phyloP scores from a whole-genome alignment of 495 filamentous ascomycete species.

The Antarctomyces pellizariae region DNA sequence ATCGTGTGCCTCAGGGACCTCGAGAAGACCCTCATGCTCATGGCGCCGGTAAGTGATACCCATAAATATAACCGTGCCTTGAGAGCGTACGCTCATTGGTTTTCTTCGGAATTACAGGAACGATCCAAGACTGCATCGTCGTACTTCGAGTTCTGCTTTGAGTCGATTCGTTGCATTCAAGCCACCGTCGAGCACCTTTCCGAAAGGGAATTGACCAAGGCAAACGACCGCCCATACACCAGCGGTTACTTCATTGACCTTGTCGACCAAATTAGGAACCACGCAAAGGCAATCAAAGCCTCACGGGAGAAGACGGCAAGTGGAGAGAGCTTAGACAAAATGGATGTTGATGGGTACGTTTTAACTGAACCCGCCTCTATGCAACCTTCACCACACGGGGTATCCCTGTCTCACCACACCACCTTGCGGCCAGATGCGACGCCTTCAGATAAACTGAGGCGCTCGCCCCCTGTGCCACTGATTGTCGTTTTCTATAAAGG shows the following conservation, averaged over 20 bases:
- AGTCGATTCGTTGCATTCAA: constrained; percentile 65
- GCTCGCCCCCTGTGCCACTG: too few species aligned
- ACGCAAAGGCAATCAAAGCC: constrained; percentile 33
- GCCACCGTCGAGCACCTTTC: constrained; percentile 56
- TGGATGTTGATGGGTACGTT: constrained; percentile 30
- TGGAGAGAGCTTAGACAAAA: constrained; percentile 19
- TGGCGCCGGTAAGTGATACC: constrained; percentile 62
- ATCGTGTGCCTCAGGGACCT: constrained; percentile 72
- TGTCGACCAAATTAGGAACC: constrained; percentile 58
- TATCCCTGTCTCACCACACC: too few species aligned
- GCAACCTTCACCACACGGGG: neutral
- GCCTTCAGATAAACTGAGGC: too few species aligned
- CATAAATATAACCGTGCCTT: constrained; percentile 21
- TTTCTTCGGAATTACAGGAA: constrained; percentile 39
- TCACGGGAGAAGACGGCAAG: constrained; percentile 22
- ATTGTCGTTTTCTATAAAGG: too few species aligned
- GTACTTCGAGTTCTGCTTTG: constrained; percentile 69
- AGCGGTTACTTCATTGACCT: constrained; percentile 88
- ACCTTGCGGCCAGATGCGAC: too few species aligned
- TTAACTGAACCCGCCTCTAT: too few species aligned
- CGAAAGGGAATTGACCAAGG: constrained; percentile 58
- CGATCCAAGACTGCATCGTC: constrained; percentile 38
- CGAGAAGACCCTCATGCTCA: constrained; percentile 69
- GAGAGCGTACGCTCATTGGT: constrained; percentile 42
- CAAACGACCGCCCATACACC: constrained; percentile 68